Evolutionary conservation across 768 basidiomycete species (phyloP).

Genomic region (Rhodotorula kratochvilovae): DNA sequence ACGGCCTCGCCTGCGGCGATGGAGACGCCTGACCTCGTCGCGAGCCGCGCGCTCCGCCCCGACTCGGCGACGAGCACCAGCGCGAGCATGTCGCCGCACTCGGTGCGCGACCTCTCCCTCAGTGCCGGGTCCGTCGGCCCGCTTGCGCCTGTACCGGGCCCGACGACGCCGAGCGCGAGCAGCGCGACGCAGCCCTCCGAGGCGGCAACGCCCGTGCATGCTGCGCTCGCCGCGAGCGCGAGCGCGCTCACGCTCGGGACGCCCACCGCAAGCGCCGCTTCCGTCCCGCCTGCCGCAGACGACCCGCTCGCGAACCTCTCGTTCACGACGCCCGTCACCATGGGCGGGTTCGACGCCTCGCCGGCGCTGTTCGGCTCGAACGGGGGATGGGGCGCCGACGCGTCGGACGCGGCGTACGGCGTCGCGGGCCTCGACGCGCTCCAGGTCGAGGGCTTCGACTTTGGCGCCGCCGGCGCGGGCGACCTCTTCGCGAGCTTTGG

Average conservation of each 20-base stretch:
- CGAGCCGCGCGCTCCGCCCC: conserved; percentile 3
- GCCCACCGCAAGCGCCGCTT: background rate
- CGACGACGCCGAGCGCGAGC: background rate
- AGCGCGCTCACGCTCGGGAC: conserved; percentile 5
- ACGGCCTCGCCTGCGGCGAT: background rate
- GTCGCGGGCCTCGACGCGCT: background rate
- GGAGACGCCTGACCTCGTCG: background rate
- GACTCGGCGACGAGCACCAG: conserved; percentile 6
- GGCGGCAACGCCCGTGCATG: background rate
- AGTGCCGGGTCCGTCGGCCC: background rate
- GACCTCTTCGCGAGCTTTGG: background rate
- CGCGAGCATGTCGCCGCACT: conserved; percentile 8
- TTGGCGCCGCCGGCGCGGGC: background rate
- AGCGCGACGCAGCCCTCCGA: background rate
- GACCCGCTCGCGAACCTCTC: background rate
- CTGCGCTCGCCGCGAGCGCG: background rate
- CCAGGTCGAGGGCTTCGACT: background rate
- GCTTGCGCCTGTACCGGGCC: background rate
- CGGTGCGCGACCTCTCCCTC: background rate
- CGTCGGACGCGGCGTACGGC: background rate
- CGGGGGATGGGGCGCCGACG: background rate
- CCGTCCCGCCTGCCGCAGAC: too few relatives aligned
- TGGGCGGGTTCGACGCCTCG: background rate
- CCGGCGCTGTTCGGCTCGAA: background rate
- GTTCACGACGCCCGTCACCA: background rate